phyloP scores from a whole-genome alignment of 2,329 filamentous ascomycete genomes.

The Neofusicoccum cordaticola region DNA sequence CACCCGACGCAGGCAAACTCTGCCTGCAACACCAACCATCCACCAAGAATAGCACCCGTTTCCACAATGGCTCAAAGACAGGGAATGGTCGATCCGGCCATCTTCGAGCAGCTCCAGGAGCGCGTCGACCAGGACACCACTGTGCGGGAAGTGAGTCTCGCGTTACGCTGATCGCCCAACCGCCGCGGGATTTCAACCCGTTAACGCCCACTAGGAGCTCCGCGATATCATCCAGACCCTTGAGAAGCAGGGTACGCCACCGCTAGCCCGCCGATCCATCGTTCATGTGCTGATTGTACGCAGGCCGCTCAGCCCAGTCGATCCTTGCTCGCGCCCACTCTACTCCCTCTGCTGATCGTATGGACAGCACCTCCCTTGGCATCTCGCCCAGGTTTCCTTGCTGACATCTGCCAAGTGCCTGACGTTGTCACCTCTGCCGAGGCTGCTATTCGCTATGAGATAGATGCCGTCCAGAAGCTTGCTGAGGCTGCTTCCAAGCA shows the following conservation, averaged over 20 bases:
- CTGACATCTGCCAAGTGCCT: constrained; percentile 54
- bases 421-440: constrained; percentile 68
- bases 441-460: constrained; percentile 67
- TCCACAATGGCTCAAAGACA: constrained; percentile 30
- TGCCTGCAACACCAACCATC: constrained; percentile 13
- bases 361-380: constrained; percentile 28
- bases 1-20: constrained; percentile 16
- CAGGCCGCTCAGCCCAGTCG: constrained; percentile 74
- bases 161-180: not conserved
- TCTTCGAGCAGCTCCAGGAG: constrained; percentile 83
- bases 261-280: not conserved
- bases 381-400: not conserved
- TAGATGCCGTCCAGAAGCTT: constrained; percentile 68
- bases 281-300: constrained; percentile 6
- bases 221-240: constrained; percentile 77
- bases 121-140: constrained; percentile 85
- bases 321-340: constrained; percentile 87
- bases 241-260: constrained; percentile 64
- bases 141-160: constrained; percentile 65
- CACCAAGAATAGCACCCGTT: not conserved
- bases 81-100: constrained; percentile 70
- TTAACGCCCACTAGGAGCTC: constrained; percentile 56
- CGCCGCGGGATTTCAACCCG: not conserved
- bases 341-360: constrained; percentile 65
- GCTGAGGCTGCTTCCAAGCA: constrained; percentile 73